phyloP scores from a whole-genome alignment of 2,329 filamentous ascomycete species.

The Talaromyces sp. region DNA sequence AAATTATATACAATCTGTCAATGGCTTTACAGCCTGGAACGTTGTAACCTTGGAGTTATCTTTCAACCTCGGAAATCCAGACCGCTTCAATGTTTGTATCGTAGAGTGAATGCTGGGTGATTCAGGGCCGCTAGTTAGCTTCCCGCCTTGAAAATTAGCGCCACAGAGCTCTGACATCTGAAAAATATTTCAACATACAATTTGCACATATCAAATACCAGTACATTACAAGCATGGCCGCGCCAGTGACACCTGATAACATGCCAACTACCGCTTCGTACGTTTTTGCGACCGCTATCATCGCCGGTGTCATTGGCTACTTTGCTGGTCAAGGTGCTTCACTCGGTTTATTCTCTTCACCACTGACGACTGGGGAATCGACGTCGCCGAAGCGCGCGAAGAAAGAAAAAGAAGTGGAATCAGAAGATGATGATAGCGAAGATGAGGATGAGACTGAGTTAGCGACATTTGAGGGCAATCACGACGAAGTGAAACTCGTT shows the following conservation, averaged over 20 bases:
- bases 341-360: slow-evolving; percentile 68
- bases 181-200: not conserved
- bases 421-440: slow-evolving; percentile 61
- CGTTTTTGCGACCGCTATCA: slow-evolving; percentile 66
- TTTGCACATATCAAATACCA: not conserved
- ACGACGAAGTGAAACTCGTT: slow-evolving; percentile 89
- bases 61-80: no score
- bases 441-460: slow-evolving; percentile 52
- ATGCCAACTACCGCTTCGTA: slow-evolving; percentile 53
- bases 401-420: slow-evolving; percentile 36
- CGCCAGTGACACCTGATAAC: slow-evolving; percentile 31
- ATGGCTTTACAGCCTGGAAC: not conserved
- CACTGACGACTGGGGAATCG: slow-evolving; percentile 28
- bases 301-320: slow-evolving; percentile 72
- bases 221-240: slow-evolving; percentile 24
- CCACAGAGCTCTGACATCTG: not conserved
- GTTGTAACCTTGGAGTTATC: not conserved
- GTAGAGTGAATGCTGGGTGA: not conserved
- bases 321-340: slow-evolving; percentile 60
- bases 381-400: slow-evolving; percentile 30
- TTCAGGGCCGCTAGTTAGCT: not conserved
- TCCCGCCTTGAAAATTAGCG: not conserved
- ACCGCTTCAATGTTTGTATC: not conserved
- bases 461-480: slow-evolving; percentile 47
- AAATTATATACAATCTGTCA: not conserved